phyloP scores from a whole-genome alignment of 1,284 basidiomycete genomes.

The Trametes pubescens region DNA sequence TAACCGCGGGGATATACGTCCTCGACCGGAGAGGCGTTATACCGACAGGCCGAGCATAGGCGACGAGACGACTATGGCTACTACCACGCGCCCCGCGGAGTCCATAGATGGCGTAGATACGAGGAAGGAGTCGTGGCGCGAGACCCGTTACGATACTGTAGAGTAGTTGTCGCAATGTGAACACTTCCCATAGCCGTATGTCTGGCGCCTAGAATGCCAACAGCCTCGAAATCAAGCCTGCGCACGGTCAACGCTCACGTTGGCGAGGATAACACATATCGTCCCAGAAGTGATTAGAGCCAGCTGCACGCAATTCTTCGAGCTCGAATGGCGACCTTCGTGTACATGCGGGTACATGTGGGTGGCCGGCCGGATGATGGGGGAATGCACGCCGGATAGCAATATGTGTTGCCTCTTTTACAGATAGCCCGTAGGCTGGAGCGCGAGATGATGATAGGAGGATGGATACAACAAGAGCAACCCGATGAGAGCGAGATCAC shows the following conservation, averaged over 20 bases:
- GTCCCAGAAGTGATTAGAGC: no score
- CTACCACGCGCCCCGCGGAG: neutral
- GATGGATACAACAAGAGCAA: slow-evolving; percentile 29
- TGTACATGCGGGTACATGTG: neutral
- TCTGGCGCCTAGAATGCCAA: no score
- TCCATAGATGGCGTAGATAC: neutral
- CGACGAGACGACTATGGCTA: slow-evolving; percentile 21
- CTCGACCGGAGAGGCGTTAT: slow-evolving; percentile 14
- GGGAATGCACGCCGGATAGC: neutral
- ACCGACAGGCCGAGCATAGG: slow-evolving; percentile 23
- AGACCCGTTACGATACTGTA: neutral
- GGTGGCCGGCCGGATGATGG: neutral
- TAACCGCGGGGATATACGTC: slow-evolving; percentile 1
- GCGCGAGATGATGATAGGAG: slow-evolving; percentile 25
- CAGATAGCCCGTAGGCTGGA: slow-evolving; percentile 23
- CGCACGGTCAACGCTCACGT: no score
- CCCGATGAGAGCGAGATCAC: slow-evolving; percentile 47
- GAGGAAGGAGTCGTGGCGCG: slow-evolving; percentile 18
- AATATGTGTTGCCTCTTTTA: slow-evolving; percentile 21
- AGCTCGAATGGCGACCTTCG: no score
- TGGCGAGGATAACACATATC: no score
- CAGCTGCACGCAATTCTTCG: no score
- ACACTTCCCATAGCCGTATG: no score
- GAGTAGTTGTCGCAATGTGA: neutral
- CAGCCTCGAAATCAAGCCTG: no score